Evolutionary conservation across 108 stramenopile genomes (phyloP).

Genomic region (Nitzschia sp.): DNA sequence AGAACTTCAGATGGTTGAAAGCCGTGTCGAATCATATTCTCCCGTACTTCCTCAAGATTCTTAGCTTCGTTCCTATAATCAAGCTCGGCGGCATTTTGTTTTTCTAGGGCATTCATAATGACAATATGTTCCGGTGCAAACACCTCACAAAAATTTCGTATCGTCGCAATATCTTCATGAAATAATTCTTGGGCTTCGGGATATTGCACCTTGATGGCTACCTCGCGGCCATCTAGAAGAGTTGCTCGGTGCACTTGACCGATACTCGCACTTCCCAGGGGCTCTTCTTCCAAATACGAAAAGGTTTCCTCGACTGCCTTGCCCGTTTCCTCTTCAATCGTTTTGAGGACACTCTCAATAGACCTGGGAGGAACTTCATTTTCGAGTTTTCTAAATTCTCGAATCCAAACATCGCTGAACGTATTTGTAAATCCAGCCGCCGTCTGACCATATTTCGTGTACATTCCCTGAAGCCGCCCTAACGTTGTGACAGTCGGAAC

Average conservation of each 20-base stretch:
- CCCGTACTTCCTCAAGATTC: slow-evolving; percentile 63
- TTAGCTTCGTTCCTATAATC: slow-evolving; percentile 78
- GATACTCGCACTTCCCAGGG: slow-evolving; percentile 95
- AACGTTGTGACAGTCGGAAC: slow-evolving; percentile 24
- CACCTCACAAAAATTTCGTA: slow-evolving; percentile 59
- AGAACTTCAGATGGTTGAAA: slow-evolving; percentile 55
- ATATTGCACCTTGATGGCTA: slow-evolving; percentile 95
- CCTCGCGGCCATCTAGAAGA: slow-evolving; percentile 46
- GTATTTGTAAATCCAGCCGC: slow-evolving; percentile 43
- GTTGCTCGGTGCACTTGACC: slow-evolving; percentile 96
- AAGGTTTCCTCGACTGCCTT: slow-evolving; percentile 72
- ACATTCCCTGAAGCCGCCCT: slow-evolving; percentile 39
- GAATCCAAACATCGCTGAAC: slow-evolving; percentile 44
- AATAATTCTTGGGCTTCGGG: slow-evolving; percentile 85
- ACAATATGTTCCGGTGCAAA: slow-evolving; percentile 68
- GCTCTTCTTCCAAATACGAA: slow-evolving; percentile 75
- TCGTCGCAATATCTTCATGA: slow-evolving; percentile 74
- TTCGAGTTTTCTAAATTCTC: slow-evolving; percentile 66
- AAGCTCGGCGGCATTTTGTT: slow-evolving; percentile 58
- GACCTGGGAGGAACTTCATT: slow-evolving; percentile 74
- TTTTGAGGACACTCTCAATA: slow-evolving; percentile 56
- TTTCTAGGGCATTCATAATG: slow-evolving; percentile 52
- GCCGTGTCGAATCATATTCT: slow-evolving; percentile 55
- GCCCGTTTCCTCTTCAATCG: slow-evolving; percentile 50
- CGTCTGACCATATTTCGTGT: slow-evolving; percentile 47